phyloP scores from a whole-genome alignment of 805 yeast genomes.

The Candida morakotiae region DNA sequence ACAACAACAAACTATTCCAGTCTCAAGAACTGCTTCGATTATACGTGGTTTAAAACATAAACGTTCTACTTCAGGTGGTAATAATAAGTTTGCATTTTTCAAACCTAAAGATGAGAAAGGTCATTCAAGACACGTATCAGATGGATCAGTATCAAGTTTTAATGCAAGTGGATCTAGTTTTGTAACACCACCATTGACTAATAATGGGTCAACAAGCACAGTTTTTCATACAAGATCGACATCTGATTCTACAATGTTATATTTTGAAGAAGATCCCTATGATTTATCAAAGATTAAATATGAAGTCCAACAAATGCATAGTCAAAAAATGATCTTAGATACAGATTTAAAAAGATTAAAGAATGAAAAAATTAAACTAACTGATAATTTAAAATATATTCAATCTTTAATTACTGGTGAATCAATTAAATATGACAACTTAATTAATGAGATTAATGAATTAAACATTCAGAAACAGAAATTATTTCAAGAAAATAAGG shows the following conservation, averaged over 20 bases:
- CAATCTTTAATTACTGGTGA: constrained; percentile 39
- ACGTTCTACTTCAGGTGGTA: constrained; percentile 36
- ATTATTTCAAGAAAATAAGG: constrained; percentile 29
- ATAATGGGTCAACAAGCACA: background rate
- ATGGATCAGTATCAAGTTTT: constrained; percentile 24
- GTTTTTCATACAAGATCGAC: constrained; percentile 36
- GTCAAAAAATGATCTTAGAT: constrained; percentile 18
- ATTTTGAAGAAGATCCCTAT: constrained; percentile 5
- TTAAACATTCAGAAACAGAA: constrained; percentile 45
- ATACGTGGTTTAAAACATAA: constrained; percentile 32
- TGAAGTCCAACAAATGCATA: constrained; percentile 37
- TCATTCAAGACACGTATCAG: constrained; percentile 38
- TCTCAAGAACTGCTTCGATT: constrained; percentile 5
- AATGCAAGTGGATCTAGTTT: constrained; percentile 2
- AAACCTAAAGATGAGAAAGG: constrained; percentile 20
- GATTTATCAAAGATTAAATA: constrained; percentile 18
- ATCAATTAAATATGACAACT: constrained; percentile 37
- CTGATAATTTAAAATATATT: constrained; percentile 29
- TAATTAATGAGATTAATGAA: constrained; percentile 49
- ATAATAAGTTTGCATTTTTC: constrained; percentile 31
- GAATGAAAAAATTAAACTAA: constrained; percentile 21
- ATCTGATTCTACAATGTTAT: constrained; percentile 36
- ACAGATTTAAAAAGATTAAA: constrained; percentile 23
- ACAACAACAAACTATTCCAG: constrained; percentile 6
- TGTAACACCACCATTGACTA: constrained; percentile 9